These are phyloP conservation scores for Vigna mungo DNA, from an alignment of 306 rosid genomes.

Conservation along the genomic window DNA sequence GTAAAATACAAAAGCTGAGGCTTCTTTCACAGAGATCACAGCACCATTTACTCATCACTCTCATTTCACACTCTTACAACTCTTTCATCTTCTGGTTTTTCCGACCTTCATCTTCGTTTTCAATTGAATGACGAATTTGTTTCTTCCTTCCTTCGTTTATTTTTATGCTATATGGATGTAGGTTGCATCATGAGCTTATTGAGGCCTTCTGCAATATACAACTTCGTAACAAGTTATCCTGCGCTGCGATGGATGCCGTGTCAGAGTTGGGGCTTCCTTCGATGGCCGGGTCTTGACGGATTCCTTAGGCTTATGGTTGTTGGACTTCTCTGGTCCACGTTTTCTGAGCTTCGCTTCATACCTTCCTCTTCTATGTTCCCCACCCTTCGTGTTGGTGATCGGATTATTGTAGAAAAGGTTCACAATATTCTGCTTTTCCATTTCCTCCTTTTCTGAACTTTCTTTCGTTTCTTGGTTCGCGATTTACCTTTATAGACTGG, in stretches of 20 bases:
- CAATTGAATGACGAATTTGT: not conserved
- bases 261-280: conserved; percentile 80
- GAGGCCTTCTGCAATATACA: conserved; percentile 68
- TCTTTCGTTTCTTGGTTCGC: not conserved
- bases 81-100: not conserved
- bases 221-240: conserved; percentile 50
- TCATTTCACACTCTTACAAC: not conserved
- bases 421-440: not conserved
- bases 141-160: not conserved
- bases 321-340: conserved; percentile 73
- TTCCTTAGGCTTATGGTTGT: conserved; percentile 69
- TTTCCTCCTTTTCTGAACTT: not conserved
- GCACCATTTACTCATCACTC: not conserved
- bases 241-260: conserved; percentile 76
- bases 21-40: not conserved
- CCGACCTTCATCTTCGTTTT: not conserved
- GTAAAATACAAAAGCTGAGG: not conserved
- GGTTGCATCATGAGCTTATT: conserved; percentile 64
- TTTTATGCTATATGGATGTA: not conserved
- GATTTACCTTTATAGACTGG: not conserved
- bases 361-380: conserved; percentile 91
- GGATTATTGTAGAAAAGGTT: conserved; percentile 76
- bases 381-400: conserved; percentile 82
- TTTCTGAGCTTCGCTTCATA: conserved; percentile 74
- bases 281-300: conserved; percentile 86